Evolutionary conservation across 2,329 filamentous ascomycete species (phyloP), one percentile per base, ranked within the genome.

Genomic region (Byssochlamys sp.): DNA sequence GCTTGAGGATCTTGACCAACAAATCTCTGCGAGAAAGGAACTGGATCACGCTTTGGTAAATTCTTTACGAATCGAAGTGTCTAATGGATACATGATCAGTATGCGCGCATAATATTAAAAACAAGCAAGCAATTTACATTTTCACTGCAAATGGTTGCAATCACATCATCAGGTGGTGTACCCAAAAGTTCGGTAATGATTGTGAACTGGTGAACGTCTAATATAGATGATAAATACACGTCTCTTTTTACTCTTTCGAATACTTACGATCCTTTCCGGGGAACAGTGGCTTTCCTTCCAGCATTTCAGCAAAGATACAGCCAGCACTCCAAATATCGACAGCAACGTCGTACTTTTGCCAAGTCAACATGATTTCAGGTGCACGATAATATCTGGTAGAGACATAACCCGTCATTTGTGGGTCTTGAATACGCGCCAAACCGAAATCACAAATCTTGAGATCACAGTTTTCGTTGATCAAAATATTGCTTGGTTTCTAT

Each of bases 241-340:
- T n/a, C n/a, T n/a, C n/a, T n/a, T n/a, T n/a, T n/a, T n/a, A n/a
- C n/a, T n/a, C n/a, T n/a, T n/a, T n/a, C n/a, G n/a, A n/a, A n/a
- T n/a, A n/a, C n/a, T n/a, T n/a, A 72, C 99, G 94, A 71, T 99
- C 94, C 79, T 99, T 99, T 73, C 94, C 94, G 0, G 94, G 94
- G 81, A 99, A 99, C 26, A 99, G 79, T 33, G 94, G 94, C 79
- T 97, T 97, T 71, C 94, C 94, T 78, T 96, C 92, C 59, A 99
- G 83, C 94, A 99, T 99, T 78, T 99, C 94, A 49, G 94, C 94
- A 67, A 99, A 97, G 72, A 99, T 97, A 77, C 94, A 99, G 60
- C 94, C 94, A n/a, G 92, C 92, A 73, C 92, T 97, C 94, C 94
- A 99, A 72, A 99, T 96, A 73, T 99, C 94, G 58, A 99, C 94